Evolutionary conservation across 805 yeast genomes (phyloP).

Genomic region (Wickerhamia fluorescens): DNA sequence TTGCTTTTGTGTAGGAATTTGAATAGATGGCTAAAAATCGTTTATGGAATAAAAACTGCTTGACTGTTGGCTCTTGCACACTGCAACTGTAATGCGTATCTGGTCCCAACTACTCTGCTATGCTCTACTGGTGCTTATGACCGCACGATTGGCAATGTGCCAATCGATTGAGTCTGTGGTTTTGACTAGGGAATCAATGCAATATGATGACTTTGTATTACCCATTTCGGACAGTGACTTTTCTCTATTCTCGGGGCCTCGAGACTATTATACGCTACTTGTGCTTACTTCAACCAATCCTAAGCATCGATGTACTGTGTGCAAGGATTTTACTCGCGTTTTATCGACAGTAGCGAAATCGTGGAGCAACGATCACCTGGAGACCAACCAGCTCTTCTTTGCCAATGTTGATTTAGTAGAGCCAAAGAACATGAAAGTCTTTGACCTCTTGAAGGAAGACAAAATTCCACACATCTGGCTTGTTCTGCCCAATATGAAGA

Average conservation of each 20-base stretch:
- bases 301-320: conserved; percentile 40
- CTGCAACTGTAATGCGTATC: too few relatives aligned
- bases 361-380: conserved; percentile 39
- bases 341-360: conserved; percentile 35
- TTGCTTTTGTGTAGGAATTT: too few relatives aligned
- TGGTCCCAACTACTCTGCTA: too few relatives aligned
- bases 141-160: too few relatives aligned
- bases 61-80: too few relatives aligned
- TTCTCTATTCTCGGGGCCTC: conserved; percentile 36
- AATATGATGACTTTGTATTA: conserved; percentile 39
- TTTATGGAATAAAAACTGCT: too few relatives aligned
- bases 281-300: conserved; percentile 45
- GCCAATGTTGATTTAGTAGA: conserved; percentile 44
- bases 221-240: conserved; percentile 36
- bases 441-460: conserved; percentile 34
- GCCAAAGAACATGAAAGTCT: conserved; percentile 32
- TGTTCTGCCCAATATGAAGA: conserved; percentile 41
- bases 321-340: conserved; percentile 38
- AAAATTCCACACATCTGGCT: conserved; percentile 66
- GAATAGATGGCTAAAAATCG: too few relatives aligned
- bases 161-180: too few relatives aligned
- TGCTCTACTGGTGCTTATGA: too few relatives aligned
- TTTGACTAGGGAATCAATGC: too few relatives aligned
- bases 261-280: conserved; percentile 46
- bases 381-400: conserved; percentile 36